Evolutionary conservation across 805 yeast species (phyloP), one percentile per base, ranked within the genome.

Genomic region (Wickerhamomyces kurtzmanii): DNA sequence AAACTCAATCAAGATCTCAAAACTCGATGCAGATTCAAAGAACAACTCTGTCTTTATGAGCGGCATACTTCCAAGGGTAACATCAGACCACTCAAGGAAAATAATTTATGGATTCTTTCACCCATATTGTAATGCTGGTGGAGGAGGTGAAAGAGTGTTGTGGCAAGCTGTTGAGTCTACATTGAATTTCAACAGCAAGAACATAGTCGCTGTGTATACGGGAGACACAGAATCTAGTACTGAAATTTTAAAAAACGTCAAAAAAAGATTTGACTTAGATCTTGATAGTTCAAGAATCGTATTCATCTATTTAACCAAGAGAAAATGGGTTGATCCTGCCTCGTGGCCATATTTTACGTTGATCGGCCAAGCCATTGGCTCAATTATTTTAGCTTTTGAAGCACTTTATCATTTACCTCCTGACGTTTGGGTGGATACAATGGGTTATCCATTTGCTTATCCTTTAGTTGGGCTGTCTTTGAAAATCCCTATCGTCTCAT

Each of bases 101-200:
- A n/a, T 7, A 4, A 51, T 84, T 8, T 78, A 62, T 48, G 99
- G 97, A 5, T 87, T 81, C 45, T 86, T 91, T 59, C 99, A 91
- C 55, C 98, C 98, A 0, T 82, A 78, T 43, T 86, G 96, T 38
- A 83, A 82, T 49, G 93, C 95, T 22, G 95, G 94, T 25, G 99
- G 99, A 12, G 99, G 99, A 17, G 99, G 99, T 15, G 99, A 91
- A 49, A 71, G 89, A 31, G 98, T 91, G 1, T 59, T 91, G 22
- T 91, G 98, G 98, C 86, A 83, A 31, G 95, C 96, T 0, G 83
- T 89, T 6, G 67, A 71, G 39, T 65, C 77, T 18, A 81, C 94
- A 0, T 57, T 87, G 33, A 38, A 51, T 8, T 53, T 59, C 14
- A 61, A 65, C 35, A 54, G 56, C 6, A 44, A 53, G 17, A 72